Evolutionary conservation across 2,329 filamentous ascomycete species (phyloP), one percentile per base, ranked within the genome.

Genomic region (Stylonectria norvegica): DNA sequence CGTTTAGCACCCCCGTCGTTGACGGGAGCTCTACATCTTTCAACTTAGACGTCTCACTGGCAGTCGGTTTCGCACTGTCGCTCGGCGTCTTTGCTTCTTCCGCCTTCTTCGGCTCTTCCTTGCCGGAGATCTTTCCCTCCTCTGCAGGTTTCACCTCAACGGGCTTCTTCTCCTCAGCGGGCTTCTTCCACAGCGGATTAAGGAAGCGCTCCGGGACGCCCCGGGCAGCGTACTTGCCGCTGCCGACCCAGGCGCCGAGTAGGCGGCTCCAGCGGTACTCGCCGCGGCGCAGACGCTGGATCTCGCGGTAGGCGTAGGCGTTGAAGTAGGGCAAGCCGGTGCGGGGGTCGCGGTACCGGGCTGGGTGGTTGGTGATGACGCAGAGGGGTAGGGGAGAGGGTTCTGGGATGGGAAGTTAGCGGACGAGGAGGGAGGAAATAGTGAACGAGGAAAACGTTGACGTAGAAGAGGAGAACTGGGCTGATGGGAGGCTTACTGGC

Each of bases 321-420:
- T 91, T 91, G 48, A 80, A 77, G 65, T 91, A 98, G 1, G 83
- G 80, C 12, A 97, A 73, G 0, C 87, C 86, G 0, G 91, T 97
- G 52, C 79, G 77, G 0, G 89, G 88, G 62, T 98, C 93, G 17
- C 83, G 79, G 64, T 94, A 97, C 39, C 81, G 81, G 10, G 91
- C 93, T 4, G 83, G 79, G 38, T 83, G 78, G 56, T 84, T 85
- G 1, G 89, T 96, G 59, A 97, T 90, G 34, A 83, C 84, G 63
- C 93, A 98, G 20, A 83, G 70, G 12, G 76, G 68, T 1, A 64
- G 59, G 11, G 73, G 68, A 3, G 72, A 59, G 14, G 73, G 76
- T 56, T 79, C 75, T 78, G 34, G 17, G 10, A 18, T 8, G 3
- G 23, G 14, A 29, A 11, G 37, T 47, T 34, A 53, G 34, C 35